Evolutionary conservation across 306 rosid genomes (phyloP).

Genomic region (Dalbergia cochinchinensis): DNA sequence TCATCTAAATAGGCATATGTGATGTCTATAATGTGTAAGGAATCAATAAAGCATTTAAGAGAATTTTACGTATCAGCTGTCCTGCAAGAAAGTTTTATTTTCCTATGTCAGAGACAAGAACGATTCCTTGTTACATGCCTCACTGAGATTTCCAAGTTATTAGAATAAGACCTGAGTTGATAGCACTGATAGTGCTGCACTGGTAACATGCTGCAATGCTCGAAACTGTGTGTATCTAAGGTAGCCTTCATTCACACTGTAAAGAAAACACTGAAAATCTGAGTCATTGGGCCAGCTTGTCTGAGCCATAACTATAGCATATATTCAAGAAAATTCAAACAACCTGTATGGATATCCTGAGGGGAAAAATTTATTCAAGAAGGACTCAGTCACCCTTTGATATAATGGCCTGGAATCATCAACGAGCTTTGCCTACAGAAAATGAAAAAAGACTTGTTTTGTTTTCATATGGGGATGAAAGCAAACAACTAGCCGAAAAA

Average conservation of each 20-base stretch:
- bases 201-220: constrained; percentile 83
- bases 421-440: constrained; percentile 60
- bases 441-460: not conserved
- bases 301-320: not conserved
- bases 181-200: constrained; percentile 88
- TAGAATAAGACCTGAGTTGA: constrained; percentile 83
- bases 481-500: not conserved
- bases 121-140: constrained; percentile 2
- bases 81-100: constrained; percentile 4
- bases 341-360: constrained; percentile 95
- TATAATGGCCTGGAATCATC: constrained; percentile 74
- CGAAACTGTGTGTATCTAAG: constrained; percentile 95
- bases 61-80: not conserved
- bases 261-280: constrained; percentile 28
- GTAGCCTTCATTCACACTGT: constrained; percentile 93
- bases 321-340: constrained; percentile 1
- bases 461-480: constrained; percentile 14
- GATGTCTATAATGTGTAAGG: not conserved
- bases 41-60: not conserved
- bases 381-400: constrained; percentile 68
- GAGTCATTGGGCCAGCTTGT: not conserved
- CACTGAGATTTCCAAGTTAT: not conserved
- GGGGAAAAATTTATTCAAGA: constrained; percentile 82
- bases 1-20: not conserved
- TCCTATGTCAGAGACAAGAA: constrained; percentile 5